Evolutionary conservation across 768 basidiomycete genomes (phyloP).

Genomic region (Omphalotus guepiniiformis): DNA sequence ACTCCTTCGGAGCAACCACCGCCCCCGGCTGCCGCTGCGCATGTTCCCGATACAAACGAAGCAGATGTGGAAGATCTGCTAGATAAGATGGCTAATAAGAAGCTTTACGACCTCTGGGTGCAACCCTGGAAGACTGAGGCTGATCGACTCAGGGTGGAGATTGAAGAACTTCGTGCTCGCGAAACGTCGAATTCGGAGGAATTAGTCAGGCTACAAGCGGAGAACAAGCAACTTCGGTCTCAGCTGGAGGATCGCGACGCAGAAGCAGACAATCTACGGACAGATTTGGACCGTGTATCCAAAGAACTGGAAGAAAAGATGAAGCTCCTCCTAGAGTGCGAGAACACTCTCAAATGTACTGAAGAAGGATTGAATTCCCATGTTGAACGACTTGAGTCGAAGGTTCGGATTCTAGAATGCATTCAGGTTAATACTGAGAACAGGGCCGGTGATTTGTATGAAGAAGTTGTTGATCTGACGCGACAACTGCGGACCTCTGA

Average conservation of each 20-base stretch:
- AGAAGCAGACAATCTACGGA: no score
- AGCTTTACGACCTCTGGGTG: neutral
- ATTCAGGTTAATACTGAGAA: neutral
- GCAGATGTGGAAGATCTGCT: neutral
- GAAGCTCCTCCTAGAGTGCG: neutral
- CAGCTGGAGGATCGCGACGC: no score
- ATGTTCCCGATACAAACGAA: neutral
- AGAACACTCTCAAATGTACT: neutral
- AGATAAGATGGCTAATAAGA: neutral
- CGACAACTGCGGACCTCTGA: constrained; percentile 9
- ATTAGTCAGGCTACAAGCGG: neutral
- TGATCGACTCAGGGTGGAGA: neutral
- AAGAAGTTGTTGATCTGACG: constrained; percentile 13
- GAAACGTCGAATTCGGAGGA: neutral
- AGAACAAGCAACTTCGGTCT: neutral
- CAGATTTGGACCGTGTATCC: neutral
- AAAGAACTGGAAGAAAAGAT: neutral
- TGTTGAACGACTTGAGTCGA: neutral
- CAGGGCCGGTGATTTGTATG: no score
- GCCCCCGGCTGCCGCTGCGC: neutral
- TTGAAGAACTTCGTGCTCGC: neutral
- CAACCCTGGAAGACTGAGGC: neutral
- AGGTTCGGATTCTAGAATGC: neutral
- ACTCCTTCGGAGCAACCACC: neutral
- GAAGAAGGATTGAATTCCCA: neutral